Evolutionary conservation across 495 filamentous ascomycete genomes (phyloP), one percentile per base, ranked within the genome.

Genomic region (Bacidia gigantensis): DNA sequence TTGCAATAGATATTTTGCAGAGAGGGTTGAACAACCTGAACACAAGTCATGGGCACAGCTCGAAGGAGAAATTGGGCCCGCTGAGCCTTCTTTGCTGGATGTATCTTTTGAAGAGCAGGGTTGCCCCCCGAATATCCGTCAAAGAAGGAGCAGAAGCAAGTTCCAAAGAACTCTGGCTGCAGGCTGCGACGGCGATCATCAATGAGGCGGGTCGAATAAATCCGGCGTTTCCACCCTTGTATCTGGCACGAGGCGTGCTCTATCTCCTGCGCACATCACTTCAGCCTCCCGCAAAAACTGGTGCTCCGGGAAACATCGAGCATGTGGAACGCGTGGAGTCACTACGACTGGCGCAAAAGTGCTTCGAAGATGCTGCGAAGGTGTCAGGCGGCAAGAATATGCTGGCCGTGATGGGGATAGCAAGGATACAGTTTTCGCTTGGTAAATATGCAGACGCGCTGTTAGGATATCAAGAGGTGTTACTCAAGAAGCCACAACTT

Each of bases 161-260:
- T 64, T 93, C 84, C 1, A 98, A 97, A 63, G 93, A 98, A 47
- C 78, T 81, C 65, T 98, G 89, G 63, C 79, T 98, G 9, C 84
- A 93, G 60, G 75, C 82, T n/a, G 89, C 89, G 5, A 97, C 89
- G 1, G 81, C 81, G 40, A 87, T 83, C 0, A 70, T 97, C 53
- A 98, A 98, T 61, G 92, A 97, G 57, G 89, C 89, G 1, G 86
- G 86, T 1, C 82, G 89, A n/a, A 79, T 96, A 60, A 95, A 89
- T 64, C 92, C 92, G 2, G 78, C 86, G 0, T 95, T 89, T 54
- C 81, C 88, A 18, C 87, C 89, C 21, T 73, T 95, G 0, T 90
- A 84, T 60, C 75, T 98, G 44, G 89, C 92, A n/a, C 84, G 89
- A 35, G 92, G 92, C 49, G 87, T 95, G 21, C 73, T 95, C 20